Base-by-base conservation (phyloP, 2,329 filamentous ascomycete genomes). In the Fusarium buxicola region DNA sequence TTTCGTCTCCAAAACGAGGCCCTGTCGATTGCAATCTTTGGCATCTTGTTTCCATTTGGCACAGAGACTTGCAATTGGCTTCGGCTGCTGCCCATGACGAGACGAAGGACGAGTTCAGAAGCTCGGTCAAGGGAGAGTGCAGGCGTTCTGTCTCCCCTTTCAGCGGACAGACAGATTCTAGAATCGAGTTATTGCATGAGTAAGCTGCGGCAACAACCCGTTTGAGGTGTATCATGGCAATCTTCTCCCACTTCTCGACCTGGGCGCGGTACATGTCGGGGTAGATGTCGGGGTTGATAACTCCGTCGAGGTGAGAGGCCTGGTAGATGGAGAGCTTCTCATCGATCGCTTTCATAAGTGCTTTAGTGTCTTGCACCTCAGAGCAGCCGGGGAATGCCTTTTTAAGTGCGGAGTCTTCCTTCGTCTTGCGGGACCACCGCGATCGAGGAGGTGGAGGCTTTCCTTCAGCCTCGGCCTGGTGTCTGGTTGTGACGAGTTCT, bases 211-310 rank as follows among this genome's bases (percentile, higher is more conserved):
- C 5, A 1, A 66, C 53, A 2, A 77, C 60, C 2, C 15, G 30
- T 0, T 52, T 3, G 0, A 78, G 58, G 25, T 78, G 72, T 0
- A 39, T 3, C 4, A 58, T 30, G 1, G 73, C 69, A 1, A 77
- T 62, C 0, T 9, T 24, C 1, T 61, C 36, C 77, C 76, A 78
- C n/a, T 71, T 70, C 5, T 57, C 40, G 0, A 75, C 74, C 40
- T 78, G 76, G 21, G 62, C 59, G 18, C 55, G 62, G 39, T 73
- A 77, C 6, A 78, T 66, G 0, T 61, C 61, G 2, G 61, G 65
- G 15, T 76, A 68, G 1, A 77, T 66, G 1, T 71, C 63, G 0
- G 75, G 73, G 40, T 78, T 75, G 11, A 74, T 36, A 8, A 78
- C 58, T 0, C 75, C 75, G 0, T 72, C 69, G 0, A 78, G 72